Conservation (phyloP, 1,284 basidiomycete species). For the Somion occarium region DNA sequence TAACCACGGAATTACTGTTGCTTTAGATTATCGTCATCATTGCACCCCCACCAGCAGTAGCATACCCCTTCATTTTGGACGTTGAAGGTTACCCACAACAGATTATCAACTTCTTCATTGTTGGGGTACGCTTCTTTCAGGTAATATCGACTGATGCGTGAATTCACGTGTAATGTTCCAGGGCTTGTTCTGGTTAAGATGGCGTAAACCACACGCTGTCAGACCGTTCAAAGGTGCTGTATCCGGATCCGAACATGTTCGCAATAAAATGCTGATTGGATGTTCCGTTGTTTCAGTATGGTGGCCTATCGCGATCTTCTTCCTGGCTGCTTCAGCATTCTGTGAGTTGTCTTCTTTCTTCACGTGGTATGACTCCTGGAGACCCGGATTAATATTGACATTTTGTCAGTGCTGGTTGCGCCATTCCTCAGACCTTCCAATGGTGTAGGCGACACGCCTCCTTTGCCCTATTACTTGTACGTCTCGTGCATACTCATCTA, state of each 20-base stretch:
- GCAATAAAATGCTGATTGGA: too few relatives aligned
- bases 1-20: neutral
- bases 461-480: conserved; percentile 50
- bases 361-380: neutral
- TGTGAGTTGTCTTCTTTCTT: conserved; percentile 23
- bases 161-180: conserved; percentile 15
- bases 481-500: conserved; percentile 12
- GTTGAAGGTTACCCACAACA: conserved; percentile 48
- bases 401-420: conserved; percentile 37
- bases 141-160: too few relatives aligned
- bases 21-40: conserved; percentile 41
- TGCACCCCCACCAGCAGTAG: conserved; percentile 54
- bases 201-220: conserved; percentile 35
- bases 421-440: conserved; percentile 48
- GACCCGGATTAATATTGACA: neutral
- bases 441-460: conserved; percentile 47
- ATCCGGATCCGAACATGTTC: neutral
- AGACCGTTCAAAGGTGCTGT: conserved; percentile 48
- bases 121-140: conserved; percentile 36
- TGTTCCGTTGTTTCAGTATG: conserved; percentile 45
- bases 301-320: conserved; percentile 48
- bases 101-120: conserved; percentile 46
- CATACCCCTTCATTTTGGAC: conserved; percentile 57
- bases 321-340: conserved; percentile 41
- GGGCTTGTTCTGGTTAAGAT: conserved; percentile 50